Evolutionary conservation across 805 yeast genomes (phyloP).

Genomic region (Lipomyces spencermartinsiae): DNA sequence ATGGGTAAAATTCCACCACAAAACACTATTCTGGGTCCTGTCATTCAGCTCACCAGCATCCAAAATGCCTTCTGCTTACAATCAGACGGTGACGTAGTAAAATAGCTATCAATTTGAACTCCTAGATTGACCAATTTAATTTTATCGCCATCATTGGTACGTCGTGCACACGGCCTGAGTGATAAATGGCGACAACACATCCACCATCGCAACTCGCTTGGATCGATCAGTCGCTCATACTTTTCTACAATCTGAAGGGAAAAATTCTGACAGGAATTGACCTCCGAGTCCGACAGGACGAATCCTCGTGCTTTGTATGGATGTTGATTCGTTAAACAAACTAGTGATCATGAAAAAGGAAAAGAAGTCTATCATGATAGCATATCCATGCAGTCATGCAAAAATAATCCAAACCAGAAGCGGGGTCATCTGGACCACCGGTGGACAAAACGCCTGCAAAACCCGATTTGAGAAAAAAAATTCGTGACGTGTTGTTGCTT

Average conservation of each 20-base stretch:
- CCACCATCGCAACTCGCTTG: slow-evolving; percentile 11
- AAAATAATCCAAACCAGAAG: slow-evolving; percentile 7
- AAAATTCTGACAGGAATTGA: slow-evolving; percentile 5
- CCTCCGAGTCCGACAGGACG: slow-evolving; percentile 11
- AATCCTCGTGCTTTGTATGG: slow-evolving; percentile 9
- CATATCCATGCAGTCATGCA: slow-evolving; percentile 9
- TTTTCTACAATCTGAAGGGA: slow-evolving; percentile 7
- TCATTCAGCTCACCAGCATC: too few species aligned
- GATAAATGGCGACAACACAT: slow-evolving; percentile 2
- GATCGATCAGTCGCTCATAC: slow-evolving; percentile 5
- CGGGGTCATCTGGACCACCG: slow-evolving; percentile 10
- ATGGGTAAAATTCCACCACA: too few species aligned
- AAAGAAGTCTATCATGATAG: slow-evolving; percentile 12
- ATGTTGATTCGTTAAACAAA: slow-evolving; percentile 5
- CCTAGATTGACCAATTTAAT: too few species aligned
- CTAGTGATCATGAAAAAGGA: slow-evolving; percentile 6
- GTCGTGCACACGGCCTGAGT: slow-evolving; percentile 9
- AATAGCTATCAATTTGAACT: too few species aligned
- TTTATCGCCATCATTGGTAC: slow-evolving; percentile 8
- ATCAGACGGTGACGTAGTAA: too few species aligned
- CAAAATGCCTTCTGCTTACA: too few species aligned
- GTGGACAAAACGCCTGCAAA: slow-evolving; percentile 11
- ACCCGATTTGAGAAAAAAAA: slow-evolving; percentile 10
- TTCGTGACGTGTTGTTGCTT: slow-evolving; percentile 10
- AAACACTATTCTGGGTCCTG: too few species aligned